Evolutionary conservation across 495 filamentous ascomycete species (phyloP).

Genomic region (Xylaria sp.): DNA sequence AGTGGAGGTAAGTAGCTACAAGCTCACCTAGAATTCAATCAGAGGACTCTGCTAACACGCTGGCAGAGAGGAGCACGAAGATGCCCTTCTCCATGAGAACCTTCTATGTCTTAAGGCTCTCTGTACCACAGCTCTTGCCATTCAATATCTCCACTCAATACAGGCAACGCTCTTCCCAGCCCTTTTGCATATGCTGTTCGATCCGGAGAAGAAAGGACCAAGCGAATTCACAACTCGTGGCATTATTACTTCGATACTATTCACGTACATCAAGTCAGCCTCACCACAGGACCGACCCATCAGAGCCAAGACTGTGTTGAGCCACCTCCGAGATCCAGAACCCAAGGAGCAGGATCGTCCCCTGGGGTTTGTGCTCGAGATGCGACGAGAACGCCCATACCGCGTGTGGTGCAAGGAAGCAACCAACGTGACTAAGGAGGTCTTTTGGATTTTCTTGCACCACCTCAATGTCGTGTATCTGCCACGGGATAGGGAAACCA

Average conservation of each 20-base stretch:
- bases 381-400: conserved; percentile 87
- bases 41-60: conserved; percentile 31
- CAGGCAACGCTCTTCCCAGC: conserved; percentile 85
- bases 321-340: conserved; percentile 81
- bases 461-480: conserved; percentile 85
- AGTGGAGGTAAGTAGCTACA: conserved; percentile 81
- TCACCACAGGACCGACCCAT: conserved; percentile 58
- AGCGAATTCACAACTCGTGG: conserved; percentile 92
- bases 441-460: conserved; percentile 99
- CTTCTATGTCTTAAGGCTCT: conserved; percentile 93
- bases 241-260: conserved; percentile 84
- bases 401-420: conserved; percentile 94
- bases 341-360: conserved; percentile 76
- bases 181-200: conserved; percentile 87
- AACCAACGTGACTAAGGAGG: conserved; percentile 91
- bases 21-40: conserved; percentile 9
- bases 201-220: conserved; percentile 95
- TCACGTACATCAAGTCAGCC: conserved; percentile 77
- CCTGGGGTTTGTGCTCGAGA: conserved; percentile 84
- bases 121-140: conserved; percentile 85
- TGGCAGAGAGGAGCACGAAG: conserved; percentile 93
- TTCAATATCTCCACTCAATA: conserved; percentile 80
- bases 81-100: conserved; percentile 88
- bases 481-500: conserved; percentile 45
- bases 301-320: conserved; percentile 72